These are phyloP conservation scores for Silybum marianum DNA, from an alignment of 129 eudicot genomes.

Conservation along the genomic window DNA sequence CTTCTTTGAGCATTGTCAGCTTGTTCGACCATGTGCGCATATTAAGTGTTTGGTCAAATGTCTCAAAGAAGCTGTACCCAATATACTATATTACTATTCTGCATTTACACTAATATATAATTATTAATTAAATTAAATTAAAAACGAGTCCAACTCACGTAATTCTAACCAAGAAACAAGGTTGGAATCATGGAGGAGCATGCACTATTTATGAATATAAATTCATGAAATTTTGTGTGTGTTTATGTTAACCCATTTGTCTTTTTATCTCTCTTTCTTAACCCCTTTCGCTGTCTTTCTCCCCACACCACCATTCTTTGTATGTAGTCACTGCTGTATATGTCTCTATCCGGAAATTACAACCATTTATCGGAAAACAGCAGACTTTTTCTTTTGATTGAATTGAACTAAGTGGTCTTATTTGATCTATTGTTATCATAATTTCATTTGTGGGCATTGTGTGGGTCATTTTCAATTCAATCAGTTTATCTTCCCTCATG, in stretches of 20 bases:
- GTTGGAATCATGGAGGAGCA: conserved; percentile 11
- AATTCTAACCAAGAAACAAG: conserved; percentile 28
- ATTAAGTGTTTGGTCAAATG: conserved; percentile 56
- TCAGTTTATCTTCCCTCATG: conserved; percentile 22
- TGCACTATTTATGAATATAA: conserved; percentile 4
- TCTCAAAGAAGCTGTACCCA: conserved; percentile 25
- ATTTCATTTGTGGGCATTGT: conserved; percentile 13
- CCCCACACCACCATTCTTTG: conserved; percentile 12
- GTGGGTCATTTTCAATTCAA: conserved; percentile 28
- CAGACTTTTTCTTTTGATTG: conserved; percentile 4
- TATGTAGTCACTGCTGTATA: neutral
- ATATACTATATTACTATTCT: neutral
- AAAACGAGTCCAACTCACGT: neutral
- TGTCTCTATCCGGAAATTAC: conserved; percentile 11
- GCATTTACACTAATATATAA: neutral
- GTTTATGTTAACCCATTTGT: conserved; percentile 11
- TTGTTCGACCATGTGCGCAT: conserved; percentile 54
- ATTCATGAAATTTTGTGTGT: conserved; percentile 14
- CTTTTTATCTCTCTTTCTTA: neutral
- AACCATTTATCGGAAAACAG: conserved; percentile 26
- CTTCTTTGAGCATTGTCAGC: conserved; percentile 30
- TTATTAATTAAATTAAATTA: neutral
- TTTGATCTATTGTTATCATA: conserved; percentile 20
- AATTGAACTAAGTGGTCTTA: conserved; percentile 26
- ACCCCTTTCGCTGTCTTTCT: conserved; percentile 18